Percentiles rank a stretch among this genome's conserved stretches.
Conservation (phyloP, 371 early-diverging fungal genomes). For the Haplosporangium sp. region DNA sequence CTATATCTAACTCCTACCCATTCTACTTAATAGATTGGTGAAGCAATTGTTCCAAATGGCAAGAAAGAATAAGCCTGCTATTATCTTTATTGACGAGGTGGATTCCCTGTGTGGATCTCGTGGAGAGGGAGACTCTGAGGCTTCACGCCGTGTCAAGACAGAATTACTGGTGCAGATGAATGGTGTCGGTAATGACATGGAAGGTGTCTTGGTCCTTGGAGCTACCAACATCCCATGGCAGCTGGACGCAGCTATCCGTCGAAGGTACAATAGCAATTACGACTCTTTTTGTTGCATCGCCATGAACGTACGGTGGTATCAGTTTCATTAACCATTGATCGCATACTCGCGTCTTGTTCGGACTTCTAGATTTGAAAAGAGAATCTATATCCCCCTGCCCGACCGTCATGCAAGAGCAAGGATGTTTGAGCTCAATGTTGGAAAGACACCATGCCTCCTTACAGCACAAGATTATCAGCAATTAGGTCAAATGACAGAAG, state of each 20-base stretch:
- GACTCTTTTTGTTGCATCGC: not conserved
- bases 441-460: slow-evolving; percentile 87
- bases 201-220: slow-evolving; percentile 93
- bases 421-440: slow-evolving; percentile 93
- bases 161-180: slow-evolving; percentile 99
- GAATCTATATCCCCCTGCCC: slow-evolving; percentile 97
- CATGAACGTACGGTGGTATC: not conserved
- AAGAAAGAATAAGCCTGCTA: slow-evolving; percentile 91
- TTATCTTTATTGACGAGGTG: slow-evolving; percentile 99
- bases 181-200: slow-evolving; percentile 95
- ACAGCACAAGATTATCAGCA: slow-evolving; percentile 74
- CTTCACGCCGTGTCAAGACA: slow-evolving; percentile 93
- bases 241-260: slow-evolving; percentile 91
- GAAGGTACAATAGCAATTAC: slow-evolving; percentile 66
- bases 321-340: not conserved
- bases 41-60: slow-evolving; percentile 96
- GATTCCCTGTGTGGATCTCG: slow-evolving; percentile 95
- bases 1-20: no score
- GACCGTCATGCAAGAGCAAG: slow-evolving; percentile 87
- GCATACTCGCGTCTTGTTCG: not conserved
- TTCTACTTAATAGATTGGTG: slow-evolving; percentile 70
- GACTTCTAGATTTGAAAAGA: slow-evolving; percentile 87
- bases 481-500: slow-evolving; percentile 87
- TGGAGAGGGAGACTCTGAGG: slow-evolving; percentile 96
- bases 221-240: slow-evolving; percentile 99